Percentiles rank a stretch among this genome's conserved stretches.
Conservation (phyloP, 495 filamentous ascomycete genomes). For the Podospora tetraspora region DNA sequence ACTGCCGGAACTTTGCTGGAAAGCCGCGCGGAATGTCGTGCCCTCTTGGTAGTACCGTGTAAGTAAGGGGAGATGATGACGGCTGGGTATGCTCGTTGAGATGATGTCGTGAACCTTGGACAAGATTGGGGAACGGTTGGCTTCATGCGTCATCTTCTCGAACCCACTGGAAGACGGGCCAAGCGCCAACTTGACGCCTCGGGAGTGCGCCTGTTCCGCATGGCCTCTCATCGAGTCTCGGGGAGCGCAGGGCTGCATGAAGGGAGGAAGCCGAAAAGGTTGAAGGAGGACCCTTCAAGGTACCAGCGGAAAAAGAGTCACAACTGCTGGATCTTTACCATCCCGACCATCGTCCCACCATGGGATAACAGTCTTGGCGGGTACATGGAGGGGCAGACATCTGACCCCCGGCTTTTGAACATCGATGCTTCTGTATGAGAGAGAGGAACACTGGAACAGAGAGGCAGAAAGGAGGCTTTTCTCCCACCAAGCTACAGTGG, state of each 20-base stretch:
- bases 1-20: neutral
- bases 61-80: neutral
- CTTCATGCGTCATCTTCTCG: neutral
- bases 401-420: neutral
- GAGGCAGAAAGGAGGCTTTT: neutral
- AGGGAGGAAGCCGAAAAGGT: neutral
- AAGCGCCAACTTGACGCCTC: neutral
- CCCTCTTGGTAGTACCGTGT: neutral
- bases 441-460: neutral
- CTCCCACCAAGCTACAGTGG: neutral
- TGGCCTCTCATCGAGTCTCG: neutral
- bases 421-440: neutral
- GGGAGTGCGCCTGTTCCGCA: neutral
- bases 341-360: neutral
- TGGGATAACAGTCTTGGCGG: neutral
- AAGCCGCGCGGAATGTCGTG: conserved; percentile 10
- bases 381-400: neutral
- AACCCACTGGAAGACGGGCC: neutral
- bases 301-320: neutral
- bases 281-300: neutral
- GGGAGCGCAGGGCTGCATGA: neutral
- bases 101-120: neutral
- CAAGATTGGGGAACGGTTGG: neutral
- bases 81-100: neutral
- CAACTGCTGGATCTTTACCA: neutral